Evolutionary conservation across 2,329 filamentous ascomycete species (phyloP), one percentile per base, ranked within the genome.

Genomic region (Calonectria naviculata): DNA sequence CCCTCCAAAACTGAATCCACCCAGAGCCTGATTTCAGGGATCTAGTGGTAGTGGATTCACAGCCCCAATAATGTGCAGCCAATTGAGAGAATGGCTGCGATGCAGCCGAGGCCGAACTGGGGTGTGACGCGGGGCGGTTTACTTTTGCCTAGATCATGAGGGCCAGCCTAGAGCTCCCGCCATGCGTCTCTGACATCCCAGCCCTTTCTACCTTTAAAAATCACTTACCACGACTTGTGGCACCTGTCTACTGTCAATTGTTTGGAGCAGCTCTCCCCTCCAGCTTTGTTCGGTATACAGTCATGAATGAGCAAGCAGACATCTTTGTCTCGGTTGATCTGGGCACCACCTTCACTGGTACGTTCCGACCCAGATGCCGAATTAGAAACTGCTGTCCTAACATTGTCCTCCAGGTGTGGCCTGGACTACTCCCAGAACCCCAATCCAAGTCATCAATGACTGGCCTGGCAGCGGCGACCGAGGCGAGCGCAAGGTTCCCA

Each of bases 401-500:
- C 52, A 24, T 38, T 38, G 13, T 15, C 13, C 21, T 9, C 1
- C 29, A 83, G 83, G 82, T 21, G 83, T 82, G 29, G 82, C 78
- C 41, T 83, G 75, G 78, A 85, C 83, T 81, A 82, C 82, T 21
- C 78, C 81, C 5, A 80, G 80, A 49, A 84, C 78, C 13, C 84
- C 85, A 2, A 83, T 87, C 56, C 85, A 87, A 63, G 79, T 85
- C 38, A 83, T 87, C 74, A 83, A 87, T 76, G 86, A 88, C 80
- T 90, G 88, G 88, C 88, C 88, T 0, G 88, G 88, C 4, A 85
- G 85, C 49, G 85, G 85, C 13, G 86, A 87, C 66, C 85, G 84
- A 67, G 86, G 87, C 61, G 88, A 90, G 72, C 87, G 88, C 73
- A 90, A 90, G 74, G 87, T 89, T 0, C 87, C 88, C 2, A 89